Evolutionary conservation across 106 monocot genomes (phyloP), one percentile per base, ranked within the genome.

Genomic region (Dactylorhiza incarnata): DNA sequence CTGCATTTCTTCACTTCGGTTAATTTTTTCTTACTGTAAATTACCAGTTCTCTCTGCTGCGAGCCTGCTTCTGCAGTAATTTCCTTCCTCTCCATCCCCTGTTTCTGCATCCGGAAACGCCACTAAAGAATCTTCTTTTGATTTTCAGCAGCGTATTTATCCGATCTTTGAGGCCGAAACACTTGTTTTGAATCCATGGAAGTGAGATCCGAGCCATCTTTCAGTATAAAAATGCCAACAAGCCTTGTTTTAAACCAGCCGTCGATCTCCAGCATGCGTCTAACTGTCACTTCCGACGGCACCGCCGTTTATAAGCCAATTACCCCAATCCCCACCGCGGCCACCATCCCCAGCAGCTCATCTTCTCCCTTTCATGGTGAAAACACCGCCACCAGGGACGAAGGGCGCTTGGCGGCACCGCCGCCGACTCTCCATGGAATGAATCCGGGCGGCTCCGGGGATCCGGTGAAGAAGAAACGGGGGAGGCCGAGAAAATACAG

Each of bases 281-380:
- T 78, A 22, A 78, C 78, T 6, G 43, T 78, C 46, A 49, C 24
- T 45, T 56, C 71, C 47, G 72, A 78, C 15, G 78, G 78, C 71
- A 58, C 71, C 2, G 53, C 72, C 1, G 44, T 78, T 22, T 78
- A 78, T 20, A 45, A 71, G 45, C 78, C 69, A 17, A 14, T 67
- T 19, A 71, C 10, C 4, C 51, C 43, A 7, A 16, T 9, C 73
- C 0, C 73, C 23, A 12, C 48, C 20, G 23, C 10, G 5, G n/a
- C 62, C 0, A 68, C 68, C 9, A 47, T 72, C 49, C 22, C 49
- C 7, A 72, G 49, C 9, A 49, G 9, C 17, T 19, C 53, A 17
- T 52, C 37, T 53, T 11, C 53, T 2, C 22, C 74, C 4, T 74
- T 37, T 55, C 53, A 16, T 25, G 46, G 78, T 43, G 20, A 15